A percentile compares a stretch with the other conserved stretches of the same genome.
Evolutionary conservation across 1,139 yeast species (phyloP).

Genomic region (Spencermartinsiella ligniputridi): DNA sequence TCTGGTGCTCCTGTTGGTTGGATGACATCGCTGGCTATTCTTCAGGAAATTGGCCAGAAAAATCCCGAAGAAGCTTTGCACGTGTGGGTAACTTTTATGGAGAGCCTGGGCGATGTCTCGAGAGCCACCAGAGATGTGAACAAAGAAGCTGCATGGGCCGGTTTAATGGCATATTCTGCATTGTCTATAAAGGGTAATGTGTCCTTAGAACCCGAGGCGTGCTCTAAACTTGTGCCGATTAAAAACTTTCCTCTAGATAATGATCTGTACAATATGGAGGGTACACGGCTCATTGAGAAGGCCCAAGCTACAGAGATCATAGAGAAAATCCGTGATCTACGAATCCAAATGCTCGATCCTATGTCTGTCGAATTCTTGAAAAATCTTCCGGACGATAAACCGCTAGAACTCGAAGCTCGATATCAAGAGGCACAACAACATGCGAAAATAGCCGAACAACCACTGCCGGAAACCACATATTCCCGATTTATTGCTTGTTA

Average conservation of each 20-base stretch:
- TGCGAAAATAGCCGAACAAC: conserved; percentile 13
- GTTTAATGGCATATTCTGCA: conserved; percentile 28
- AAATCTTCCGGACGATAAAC: conserved; percentile 24
- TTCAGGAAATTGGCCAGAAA: conserved; percentile 24
- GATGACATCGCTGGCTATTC: conserved; percentile 27
- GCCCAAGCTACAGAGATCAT: conserved; percentile 13
- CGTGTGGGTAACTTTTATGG: conserved; percentile 34
- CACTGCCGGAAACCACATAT: conserved; percentile 30
- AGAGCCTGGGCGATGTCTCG: conserved; percentile 24
- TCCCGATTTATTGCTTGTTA: conserved; percentile 36
- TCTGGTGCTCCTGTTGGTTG: conserved; percentile 20
- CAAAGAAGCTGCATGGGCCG: conserved; percentile 28
- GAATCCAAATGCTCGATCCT: conserved; percentile 21
- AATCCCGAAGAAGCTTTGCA: conserved; percentile 30
- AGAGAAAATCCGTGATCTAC: conserved; percentile 18
- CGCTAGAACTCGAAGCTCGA: conserved; percentile 22
- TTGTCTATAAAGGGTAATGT: conserved; percentile 20
- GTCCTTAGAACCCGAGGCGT: conserved; percentile 24
- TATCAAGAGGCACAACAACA: conserved; percentile 23
- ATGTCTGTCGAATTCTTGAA: conserved; percentile 20
- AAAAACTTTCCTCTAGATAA: conserved; percentile 24
- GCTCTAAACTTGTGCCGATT: conserved; percentile 31
- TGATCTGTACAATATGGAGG: conserved; percentile 18
- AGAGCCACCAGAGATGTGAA: conserved; percentile 23
- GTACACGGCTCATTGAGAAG: conserved; percentile 11